phyloP scores from a whole-genome alignment of 176 grass and related monocot species.

The Ensete glaucum region DNA sequence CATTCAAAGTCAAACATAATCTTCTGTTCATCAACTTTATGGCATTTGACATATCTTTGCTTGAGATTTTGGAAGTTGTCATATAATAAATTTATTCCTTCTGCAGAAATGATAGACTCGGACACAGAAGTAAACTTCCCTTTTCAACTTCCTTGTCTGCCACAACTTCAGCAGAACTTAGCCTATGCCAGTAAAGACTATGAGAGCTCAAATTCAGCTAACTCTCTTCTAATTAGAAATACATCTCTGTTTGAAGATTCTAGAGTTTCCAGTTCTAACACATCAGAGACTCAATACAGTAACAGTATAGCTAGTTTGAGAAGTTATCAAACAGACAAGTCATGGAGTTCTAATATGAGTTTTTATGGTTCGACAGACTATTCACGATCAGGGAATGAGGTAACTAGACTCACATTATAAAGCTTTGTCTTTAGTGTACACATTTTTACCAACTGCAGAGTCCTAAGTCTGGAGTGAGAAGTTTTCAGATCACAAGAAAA shows the following conservation, averaged over 20 bases:
- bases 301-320: neutral
- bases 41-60: neutral
- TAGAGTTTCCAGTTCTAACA: neutral
- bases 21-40: neutral
- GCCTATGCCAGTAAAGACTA: neutral
- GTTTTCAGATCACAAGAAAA: neutral
- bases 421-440: neutral
- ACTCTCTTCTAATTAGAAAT: neutral
- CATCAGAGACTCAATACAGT: conserved; percentile 1
- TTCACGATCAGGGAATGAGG: conserved; percentile 3
- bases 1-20: neutral
- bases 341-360: neutral
- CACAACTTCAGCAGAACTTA: neutral
- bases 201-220: neutral
- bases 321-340: conserved; percentile 8
- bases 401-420: neutral
- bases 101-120: neutral
- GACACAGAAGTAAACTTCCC: neutral
- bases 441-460: neutral
- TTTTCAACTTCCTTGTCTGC: neutral
- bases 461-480: neutral
- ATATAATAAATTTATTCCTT: neutral
- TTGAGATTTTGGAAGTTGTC: too few relatives aligned
- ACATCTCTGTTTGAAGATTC: neutral
- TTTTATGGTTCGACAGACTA: neutral